phyloP scores from a whole-genome alignment of 164 flowering plant species.

The Kingdonia uniflora region DNA sequence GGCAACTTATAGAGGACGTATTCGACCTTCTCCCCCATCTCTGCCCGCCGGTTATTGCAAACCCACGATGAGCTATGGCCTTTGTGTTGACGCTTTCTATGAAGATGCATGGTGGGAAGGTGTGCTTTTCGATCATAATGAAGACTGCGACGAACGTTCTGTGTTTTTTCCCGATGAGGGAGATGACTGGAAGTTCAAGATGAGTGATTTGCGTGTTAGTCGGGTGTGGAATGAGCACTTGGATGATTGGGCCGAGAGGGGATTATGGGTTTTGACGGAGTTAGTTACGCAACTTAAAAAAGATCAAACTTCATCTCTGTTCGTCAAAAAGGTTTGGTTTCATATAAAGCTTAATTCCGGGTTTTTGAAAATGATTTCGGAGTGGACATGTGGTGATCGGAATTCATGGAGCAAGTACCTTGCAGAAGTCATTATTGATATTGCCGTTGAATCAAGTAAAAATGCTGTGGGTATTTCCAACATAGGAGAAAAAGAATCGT shows the following conservation, averaged over 20 bases:
- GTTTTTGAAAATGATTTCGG: slow-evolving; percentile 23
- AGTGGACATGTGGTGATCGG: slow-evolving; percentile 23
- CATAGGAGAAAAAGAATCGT: no score
- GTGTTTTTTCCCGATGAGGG: slow-evolving; percentile 28
- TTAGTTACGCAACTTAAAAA: slow-evolving; percentile 9
- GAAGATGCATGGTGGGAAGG: slow-evolving; percentile 35
- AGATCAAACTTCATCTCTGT: slow-evolving; percentile 5
- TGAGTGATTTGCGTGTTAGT: slow-evolving; percentile 18
- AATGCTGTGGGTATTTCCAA: no score
- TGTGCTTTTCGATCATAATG: slow-evolving; percentile 19
- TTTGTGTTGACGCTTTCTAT: slow-evolving; percentile 25
- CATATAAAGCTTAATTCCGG: slow-evolving; percentile 12
- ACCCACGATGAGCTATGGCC: slow-evolving; percentile 13
- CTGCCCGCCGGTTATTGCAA: not conserved
- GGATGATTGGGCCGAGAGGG: slow-evolving; percentile 23
- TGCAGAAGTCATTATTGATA: slow-evolving; percentile 9
- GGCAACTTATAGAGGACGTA: slow-evolving; percentile 19
- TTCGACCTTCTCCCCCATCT: slow-evolving; percentile 16
- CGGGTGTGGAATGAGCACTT: slow-evolving; percentile 22
- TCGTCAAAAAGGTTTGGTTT: slow-evolving; percentile 19
- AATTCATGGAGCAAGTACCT: slow-evolving; percentile 20
- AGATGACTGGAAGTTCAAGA: slow-evolving; percentile 16
- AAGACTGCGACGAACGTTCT: slow-evolving; percentile 7
- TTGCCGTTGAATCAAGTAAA: slow-evolving; percentile 7
- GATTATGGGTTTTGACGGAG: slow-evolving; percentile 21